Base-by-base conservation (phyloP, 805 yeast species). In the Sugiyamaella marilandica region DNA sequence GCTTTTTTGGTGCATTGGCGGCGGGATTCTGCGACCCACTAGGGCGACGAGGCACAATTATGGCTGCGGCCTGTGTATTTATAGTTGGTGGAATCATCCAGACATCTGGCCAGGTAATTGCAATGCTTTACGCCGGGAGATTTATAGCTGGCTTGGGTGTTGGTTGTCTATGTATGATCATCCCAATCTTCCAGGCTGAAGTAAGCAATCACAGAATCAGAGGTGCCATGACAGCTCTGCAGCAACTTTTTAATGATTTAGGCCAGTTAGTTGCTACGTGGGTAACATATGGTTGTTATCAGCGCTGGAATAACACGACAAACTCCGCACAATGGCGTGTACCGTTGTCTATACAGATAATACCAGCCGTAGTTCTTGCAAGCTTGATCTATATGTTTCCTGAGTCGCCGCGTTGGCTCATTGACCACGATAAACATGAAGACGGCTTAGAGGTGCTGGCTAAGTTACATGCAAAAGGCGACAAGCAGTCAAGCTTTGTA, bases 321-420 rank as follows among this genome's bases (percentile, higher is more conserved):
- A 24, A 29, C 24, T 32, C 41, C 26, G 36, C 52, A 16, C 43
- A 50, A 32, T 50, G 53, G 53, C 29, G 53, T 18, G 39, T 50
- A 2, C 53, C 53, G 5, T 29, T 50, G n/a, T 41, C 41, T 5
- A 19, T 50, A 13, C 53, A 50, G 29, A 21, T 51, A 10, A 49
- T 51, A 14, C 53, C 53, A 5, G 53, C 47, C 8, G 26, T 51
- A 13, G 5, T 52, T 58, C 61, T 26, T 82, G 82, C 43, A 61
- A 79, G 68, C 69, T 78, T 66, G 74, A 54, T 81, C 61, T 52
- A 61, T 41, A 52, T 82, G 39, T 70, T 91, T n/a, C 97, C 97
- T 0, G 97, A 91, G 68, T 81, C 91, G 41, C 96, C 97, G 0
- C 75, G 97, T 54, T 91, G 77, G 70, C 82, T 79, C 63, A 88